phyloP scores from a whole-genome alignment of 2,329 filamentous ascomycete species.

The Madurella fahalii region DNA sequence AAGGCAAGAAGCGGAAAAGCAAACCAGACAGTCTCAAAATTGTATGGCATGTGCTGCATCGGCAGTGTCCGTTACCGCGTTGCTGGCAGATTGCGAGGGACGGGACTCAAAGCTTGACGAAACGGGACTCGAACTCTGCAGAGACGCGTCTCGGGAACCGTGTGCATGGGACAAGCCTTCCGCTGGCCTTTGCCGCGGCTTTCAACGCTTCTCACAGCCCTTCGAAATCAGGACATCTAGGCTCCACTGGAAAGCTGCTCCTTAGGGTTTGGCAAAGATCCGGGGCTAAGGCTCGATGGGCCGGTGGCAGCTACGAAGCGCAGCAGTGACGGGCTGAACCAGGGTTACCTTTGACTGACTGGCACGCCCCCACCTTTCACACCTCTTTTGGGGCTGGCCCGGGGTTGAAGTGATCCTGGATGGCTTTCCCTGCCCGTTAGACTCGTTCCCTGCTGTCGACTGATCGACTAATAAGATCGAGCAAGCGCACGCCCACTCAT shows the following conservation, averaged over 20 bases:
- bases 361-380: slow-evolving; percentile 14
- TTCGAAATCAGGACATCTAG: too few species aligned
- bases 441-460: slow-evolving; percentile 14
- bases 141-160: not conserved
- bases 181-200: not conserved
- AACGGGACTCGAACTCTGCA: not conserved
- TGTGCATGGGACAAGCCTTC: not conserved
- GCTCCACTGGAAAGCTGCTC: not conserved
- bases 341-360: slow-evolving; percentile 19
- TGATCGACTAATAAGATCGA: slow-evolving; percentile 27
- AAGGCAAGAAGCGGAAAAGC: not conserved
- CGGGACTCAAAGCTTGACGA: not conserved
- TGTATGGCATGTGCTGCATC: not conserved
- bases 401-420: slow-evolving; percentile 22
- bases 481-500: slow-evolving; percentile 12
- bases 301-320: slow-evolving; percentile 12
- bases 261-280: slow-evolving; percentile 8
- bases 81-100: not conserved
- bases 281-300: slow-evolving; percentile 11
- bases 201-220: too few species aligned
- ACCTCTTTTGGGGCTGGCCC: slow-evolving; percentile 17
- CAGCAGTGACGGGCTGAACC: slow-evolving; percentile 12
- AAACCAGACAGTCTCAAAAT: too few species aligned
- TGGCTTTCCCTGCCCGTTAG: slow-evolving; percentile 17
- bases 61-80: not conserved